phyloP scores from a whole-genome alignment of 148 eudicot species.

The Polygonum maritimum region DNA sequence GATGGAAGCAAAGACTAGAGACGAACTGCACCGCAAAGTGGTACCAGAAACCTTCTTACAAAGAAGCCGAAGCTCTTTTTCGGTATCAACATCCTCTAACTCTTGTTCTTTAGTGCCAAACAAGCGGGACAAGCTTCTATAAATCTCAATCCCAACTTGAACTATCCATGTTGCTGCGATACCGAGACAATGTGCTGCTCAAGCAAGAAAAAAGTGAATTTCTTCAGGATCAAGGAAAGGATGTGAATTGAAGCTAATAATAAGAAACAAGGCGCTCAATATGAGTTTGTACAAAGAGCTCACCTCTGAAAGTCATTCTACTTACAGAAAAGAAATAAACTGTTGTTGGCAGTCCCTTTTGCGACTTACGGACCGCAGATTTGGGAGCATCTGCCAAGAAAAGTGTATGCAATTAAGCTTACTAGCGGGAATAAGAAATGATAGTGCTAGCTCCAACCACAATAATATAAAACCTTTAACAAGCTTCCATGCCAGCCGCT shows the following conservation, averaged over 20 bases:
- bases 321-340: conserved; percentile 46
- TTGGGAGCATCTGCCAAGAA: conserved; percentile 64
- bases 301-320: conserved; percentile 81
- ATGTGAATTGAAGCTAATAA: neutral
- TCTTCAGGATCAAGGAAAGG: neutral
- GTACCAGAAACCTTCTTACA: conserved; percentile 42
- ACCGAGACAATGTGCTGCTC: conserved; percentile 74
- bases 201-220: neutral
- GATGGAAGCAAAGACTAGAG: conserved; percentile 74
- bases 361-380: conserved; percentile 80
- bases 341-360: conserved; percentile 56
- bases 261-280: neutral
- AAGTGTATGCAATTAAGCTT: neutral
- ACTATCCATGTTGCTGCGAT: conserved; percentile 88
- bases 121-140: conserved; percentile 36
- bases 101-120: conserved; percentile 45
- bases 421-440: neutral
- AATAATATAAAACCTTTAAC: conserved; percentile 53
- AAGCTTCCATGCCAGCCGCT: conserved; percentile 93
- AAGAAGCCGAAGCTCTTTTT: conserved; percentile 42
- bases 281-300: neutral
- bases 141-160: conserved; percentile 72
- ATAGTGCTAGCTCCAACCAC: neutral
- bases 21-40: conserved; percentile 55
- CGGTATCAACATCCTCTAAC: conserved; percentile 29